Base-by-base conservation (phyloP, 768 basidiomycete genomes). In the Clitopilus hobsonii region DNA sequence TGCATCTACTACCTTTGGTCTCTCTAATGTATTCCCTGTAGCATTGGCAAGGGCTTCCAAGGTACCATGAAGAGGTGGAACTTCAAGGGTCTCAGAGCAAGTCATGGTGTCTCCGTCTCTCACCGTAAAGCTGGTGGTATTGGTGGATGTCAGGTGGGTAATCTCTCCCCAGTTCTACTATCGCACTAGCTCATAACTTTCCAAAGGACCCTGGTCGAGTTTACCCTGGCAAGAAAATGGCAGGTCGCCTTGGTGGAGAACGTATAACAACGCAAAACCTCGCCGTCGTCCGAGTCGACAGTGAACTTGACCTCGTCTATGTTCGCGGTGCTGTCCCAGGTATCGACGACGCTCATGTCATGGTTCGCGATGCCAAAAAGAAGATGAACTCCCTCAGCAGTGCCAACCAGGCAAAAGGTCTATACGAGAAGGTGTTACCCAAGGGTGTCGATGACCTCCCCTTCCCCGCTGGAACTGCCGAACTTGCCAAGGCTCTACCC, bases 221-320 rank as follows among this genome's bases (percentile, higher is more conserved):
- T 5, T 94, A 91, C 74, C 97, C 97, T 3, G 97, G 97, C 30
- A 97, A 94, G 75, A 98, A 98, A 77, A 98, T 97, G 96, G 85
- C 96, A 8, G 97, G 97, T 28, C 87, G 86, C 22, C 86, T 98
- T 78, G 97, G 97, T 50, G 88, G 85, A 54, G 78, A 83, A 58
- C 85, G 86, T 36, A 81, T 82, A 7, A 98, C 96, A 6, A 78
- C 80, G 13, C 94, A 96, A 65, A 98, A 98, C 66, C 84, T 98
- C 23, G 70, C 86, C 0, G 92, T 98, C 38, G 81, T 94, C 54
- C 89, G 94, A 20, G 81, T 99, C 56, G 97, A 99, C 74, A 83
- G 83, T 20, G 73, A 75, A 13, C 83, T 97, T 49, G 88, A 98
- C 71, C 82, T 98, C 52, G 77, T 99, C 54, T 98, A 89, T 69